These are phyloP conservation scores for Cryptosporidium tyzzeri DNA, from an alignment of 169 alveolate species.

Conservation along the genomic window DNA sequence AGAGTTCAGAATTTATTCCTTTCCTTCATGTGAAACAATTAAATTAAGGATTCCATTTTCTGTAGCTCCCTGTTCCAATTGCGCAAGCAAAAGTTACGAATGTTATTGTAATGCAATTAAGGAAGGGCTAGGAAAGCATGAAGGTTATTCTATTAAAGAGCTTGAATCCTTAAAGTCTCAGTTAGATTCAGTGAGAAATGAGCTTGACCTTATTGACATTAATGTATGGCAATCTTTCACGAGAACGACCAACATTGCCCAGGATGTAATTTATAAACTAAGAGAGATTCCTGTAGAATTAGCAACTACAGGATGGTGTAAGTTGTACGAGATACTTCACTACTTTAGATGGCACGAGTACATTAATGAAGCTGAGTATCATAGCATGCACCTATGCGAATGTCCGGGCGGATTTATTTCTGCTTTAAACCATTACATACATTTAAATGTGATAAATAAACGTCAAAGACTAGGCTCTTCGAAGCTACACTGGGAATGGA, in stretches of 20 bases:
- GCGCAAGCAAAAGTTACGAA: conserved; percentile 77
- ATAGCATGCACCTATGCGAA: conserved; percentile 82
- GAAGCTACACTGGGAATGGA: conserved; percentile 80
- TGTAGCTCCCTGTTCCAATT: conserved; percentile 79
- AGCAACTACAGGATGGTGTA: conserved; percentile 84
- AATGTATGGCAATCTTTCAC: conserved; percentile 80
- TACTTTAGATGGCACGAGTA: conserved; percentile 79
- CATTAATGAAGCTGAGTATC: conserved; percentile 77
- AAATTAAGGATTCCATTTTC: conserved; percentile 67
- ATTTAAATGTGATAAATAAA: conserved; percentile 76
- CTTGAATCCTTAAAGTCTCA: conserved; percentile 78
- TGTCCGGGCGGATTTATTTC: conserved; percentile 86
- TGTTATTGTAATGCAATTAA: conserved; percentile 80
- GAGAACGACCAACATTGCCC: conserved; percentile 77
- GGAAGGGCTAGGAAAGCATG: conserved; percentile 79
- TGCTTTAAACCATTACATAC: conserved; percentile 81
- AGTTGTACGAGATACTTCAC: conserved; percentile 82
- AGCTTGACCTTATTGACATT: conserved; percentile 81
- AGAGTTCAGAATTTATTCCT: conserved; percentile 67
- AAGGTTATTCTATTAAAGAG: conserved; percentile 79
- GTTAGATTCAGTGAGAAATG: conserved; percentile 79
- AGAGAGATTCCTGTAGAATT: conserved; percentile 79
- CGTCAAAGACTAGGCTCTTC: conserved; percentile 63
- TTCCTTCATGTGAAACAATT: conserved; percentile 58
- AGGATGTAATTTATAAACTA: conserved; percentile 65